These are phyloP conservation scores for Ophiorrhiza pumila DNA, from an alignment of 257 asterid species.

Conservation along the genomic window DNA sequence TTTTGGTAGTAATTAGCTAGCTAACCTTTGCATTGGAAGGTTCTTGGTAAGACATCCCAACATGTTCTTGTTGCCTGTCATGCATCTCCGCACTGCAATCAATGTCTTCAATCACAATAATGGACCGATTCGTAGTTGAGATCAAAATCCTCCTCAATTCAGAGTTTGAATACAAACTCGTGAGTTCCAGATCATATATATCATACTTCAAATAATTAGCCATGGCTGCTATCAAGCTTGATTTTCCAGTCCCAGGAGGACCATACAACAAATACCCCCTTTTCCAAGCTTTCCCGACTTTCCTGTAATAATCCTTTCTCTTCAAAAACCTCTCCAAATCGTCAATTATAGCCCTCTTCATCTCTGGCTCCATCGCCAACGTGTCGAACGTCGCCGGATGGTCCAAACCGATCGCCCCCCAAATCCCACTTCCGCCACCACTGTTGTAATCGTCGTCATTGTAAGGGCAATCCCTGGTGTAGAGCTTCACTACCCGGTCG, in stretches of 20 bases:
- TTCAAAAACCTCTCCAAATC: slow-evolving; percentile 70
- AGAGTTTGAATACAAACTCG: slow-evolving; percentile 45
- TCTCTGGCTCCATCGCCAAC: slow-evolving; percentile 56
- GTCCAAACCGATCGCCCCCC: slow-evolving; percentile 67
- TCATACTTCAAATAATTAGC: slow-evolving; percentile 70
- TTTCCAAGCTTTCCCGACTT: slow-evolving; percentile 87
- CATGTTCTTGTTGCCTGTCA: slow-evolving; percentile 33
- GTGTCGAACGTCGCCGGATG: slow-evolving; percentile 72
- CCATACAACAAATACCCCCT: slow-evolving; percentile 77
- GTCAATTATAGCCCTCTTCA: slow-evolving; percentile 47
- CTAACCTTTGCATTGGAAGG: slow-evolving; percentile 30
- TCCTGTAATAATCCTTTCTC: slow-evolving; percentile 68
- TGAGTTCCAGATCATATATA: slow-evolving; percentile 67
- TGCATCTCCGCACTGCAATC: slow-evolving; percentile 71
- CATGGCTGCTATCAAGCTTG: slow-evolving; percentile 75
- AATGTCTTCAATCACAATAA: slow-evolving; percentile 71
- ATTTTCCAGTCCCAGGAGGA: slow-evolving; percentile 86
- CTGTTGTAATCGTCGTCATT: slow-evolving; percentile 44
- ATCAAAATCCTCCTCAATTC: slow-evolving; percentile 60
- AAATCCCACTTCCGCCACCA: slow-evolving; percentile 42
- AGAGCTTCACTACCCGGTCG: slow-evolving; percentile 55
- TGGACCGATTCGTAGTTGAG: slow-evolving; percentile 54
- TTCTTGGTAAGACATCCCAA: background rate
- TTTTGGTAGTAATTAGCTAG: no score
- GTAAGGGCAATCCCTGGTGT: slow-evolving; percentile 54